Conservation (phyloP, 2,329 filamentous ascomycete genomes). For the Fusarium subglutinans region DNA sequence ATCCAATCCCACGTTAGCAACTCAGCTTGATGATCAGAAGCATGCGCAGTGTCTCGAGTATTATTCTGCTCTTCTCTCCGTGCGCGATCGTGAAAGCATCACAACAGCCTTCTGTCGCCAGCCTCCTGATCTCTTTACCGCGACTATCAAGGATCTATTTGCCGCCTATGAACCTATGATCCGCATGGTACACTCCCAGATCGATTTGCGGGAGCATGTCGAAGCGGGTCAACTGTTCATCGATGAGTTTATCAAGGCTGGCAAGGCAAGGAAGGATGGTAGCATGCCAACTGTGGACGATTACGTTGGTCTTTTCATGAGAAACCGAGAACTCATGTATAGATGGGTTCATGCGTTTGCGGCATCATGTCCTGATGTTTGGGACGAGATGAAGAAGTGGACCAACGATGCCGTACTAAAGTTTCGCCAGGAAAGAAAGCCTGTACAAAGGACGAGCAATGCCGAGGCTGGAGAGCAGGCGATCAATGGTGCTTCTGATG, state of each 20-base stretch:
- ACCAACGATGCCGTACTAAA: conserved; percentile 64
- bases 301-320: conserved; percentile 72
- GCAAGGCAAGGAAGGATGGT: conserved; percentile 53
- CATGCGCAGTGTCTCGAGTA: conserved; percentile 75
- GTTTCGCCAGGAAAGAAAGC: conserved; percentile 55
- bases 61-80: conserved; percentile 73
- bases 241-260: conserved; percentile 73
- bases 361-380: conserved; percentile 73
- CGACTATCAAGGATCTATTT: conserved; percentile 70
- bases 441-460: background rate
- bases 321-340: conserved; percentile 71
- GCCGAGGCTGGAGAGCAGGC: background rate
- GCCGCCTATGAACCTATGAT: conserved; percentile 80
- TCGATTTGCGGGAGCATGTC: conserved; percentile 76
- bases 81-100: conserved; percentile 78
- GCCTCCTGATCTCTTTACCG: conserved; percentile 77
- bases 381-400: conserved; percentile 69
- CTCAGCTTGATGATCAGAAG: conserved; percentile 64
- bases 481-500: conserved; percentile 9
- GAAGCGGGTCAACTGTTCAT: conserved; percentile 74
- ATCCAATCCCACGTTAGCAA: conserved; percentile 55
- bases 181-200: conserved; percentile 72
- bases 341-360: conserved; percentile 76
- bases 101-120: conserved; percentile 72
- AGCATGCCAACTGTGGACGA: conserved; percentile 73